Conservation (phyloP, 352 stramenopile species). For the Globisporangium solare region DNA sequence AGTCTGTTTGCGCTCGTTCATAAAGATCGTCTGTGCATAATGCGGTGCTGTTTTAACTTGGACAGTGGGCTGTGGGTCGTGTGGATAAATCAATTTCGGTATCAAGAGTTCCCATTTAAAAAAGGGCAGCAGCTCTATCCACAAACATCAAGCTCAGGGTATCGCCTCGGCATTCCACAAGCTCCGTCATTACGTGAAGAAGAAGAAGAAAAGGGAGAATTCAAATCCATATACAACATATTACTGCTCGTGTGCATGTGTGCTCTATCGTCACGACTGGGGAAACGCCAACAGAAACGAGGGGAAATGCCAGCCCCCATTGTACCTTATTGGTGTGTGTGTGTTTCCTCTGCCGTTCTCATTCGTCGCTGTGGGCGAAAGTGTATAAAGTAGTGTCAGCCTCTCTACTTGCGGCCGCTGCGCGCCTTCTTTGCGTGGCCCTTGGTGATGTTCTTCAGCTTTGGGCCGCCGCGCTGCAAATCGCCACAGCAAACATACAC, state of each 20-base stretch:
- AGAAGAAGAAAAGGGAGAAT: conserved; percentile 7
- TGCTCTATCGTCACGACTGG: conserved; percentile 12
- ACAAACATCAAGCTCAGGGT: too few species aligned
- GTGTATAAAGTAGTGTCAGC: conserved; percentile 1
- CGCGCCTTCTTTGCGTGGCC: conserved; percentile 56
- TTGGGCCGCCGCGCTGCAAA: conserved; percentile 25
- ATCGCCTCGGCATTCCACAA: too few species aligned
- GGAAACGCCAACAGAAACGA: too few species aligned
- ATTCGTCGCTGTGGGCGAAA: neutral
- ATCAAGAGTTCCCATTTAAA: neutral
- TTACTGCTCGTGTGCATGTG: conserved; percentile 8
- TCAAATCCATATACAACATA: conserved; percentile 12
- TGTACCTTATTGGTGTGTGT: too few species aligned
- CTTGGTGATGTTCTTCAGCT: conserved; percentile 76
- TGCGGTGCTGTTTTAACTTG: neutral
- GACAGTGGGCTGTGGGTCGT: conserved; percentile 53
- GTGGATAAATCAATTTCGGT: conserved; percentile 20
- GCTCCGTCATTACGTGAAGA: too few species aligned
- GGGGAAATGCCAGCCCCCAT: too few species aligned
- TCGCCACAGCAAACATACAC: conserved; percentile 1
- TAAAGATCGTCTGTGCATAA: neutral
- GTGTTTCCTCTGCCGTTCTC: conserved; percentile 3
- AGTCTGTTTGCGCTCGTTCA: too few species aligned
- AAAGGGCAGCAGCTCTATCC: neutral
- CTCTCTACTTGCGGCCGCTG: conserved; percentile 35